Evolutionary conservation across 75 land plant genomes (phyloP).

Genomic region (Larix kaempferi): DNA sequence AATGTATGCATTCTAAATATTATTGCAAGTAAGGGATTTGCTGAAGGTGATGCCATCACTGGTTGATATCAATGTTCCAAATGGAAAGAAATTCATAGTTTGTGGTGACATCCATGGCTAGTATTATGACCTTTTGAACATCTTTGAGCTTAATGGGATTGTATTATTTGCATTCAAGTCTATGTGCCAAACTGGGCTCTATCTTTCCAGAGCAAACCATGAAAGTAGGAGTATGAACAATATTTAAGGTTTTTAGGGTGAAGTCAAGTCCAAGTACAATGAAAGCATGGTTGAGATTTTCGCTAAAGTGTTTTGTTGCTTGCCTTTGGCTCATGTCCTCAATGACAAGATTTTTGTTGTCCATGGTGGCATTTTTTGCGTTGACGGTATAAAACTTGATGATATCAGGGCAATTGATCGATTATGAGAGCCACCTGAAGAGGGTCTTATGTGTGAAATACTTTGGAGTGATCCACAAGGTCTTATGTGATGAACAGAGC

Average conservation of each 20-base stretch:
- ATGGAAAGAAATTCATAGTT: conserved; percentile 75
- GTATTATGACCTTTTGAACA: conserved; percentile 92
- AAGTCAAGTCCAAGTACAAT: conserved; percentile 82
- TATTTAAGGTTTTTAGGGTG: conserved; percentile 98
- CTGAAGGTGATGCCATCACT: conserved; percentile 72
- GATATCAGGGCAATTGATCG: conserved; percentile 88
- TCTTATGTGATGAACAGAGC: too few relatives aligned
- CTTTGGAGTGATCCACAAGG: conserved; percentile 99
- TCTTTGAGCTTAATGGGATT: conserved; percentile 98
- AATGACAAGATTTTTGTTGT: conserved; percentile 91
- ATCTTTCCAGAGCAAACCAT: conserved; percentile 93
- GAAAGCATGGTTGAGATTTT: conserved; percentile 86
- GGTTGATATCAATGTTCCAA: conserved; percentile 78
- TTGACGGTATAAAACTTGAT: conserved; percentile 91
- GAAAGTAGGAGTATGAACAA: conserved; percentile 99
- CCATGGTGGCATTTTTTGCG: conserved; percentile 96
- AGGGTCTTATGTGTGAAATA: conserved; percentile 97
- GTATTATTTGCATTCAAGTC: too few relatives aligned
- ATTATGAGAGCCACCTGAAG: conserved; percentile 95
- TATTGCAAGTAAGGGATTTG: conserved; percentile 67
- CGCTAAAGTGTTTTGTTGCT: conserved; percentile 90
- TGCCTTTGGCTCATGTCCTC: conserved; percentile 91
- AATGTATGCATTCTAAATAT: conserved; percentile 94
- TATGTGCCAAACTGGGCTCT: too few relatives aligned
- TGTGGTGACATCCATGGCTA: conserved; percentile 21